phyloP scores from a whole-genome alignment of 768 basidiomycete species.

The Leccinum uliginosum region DNA sequence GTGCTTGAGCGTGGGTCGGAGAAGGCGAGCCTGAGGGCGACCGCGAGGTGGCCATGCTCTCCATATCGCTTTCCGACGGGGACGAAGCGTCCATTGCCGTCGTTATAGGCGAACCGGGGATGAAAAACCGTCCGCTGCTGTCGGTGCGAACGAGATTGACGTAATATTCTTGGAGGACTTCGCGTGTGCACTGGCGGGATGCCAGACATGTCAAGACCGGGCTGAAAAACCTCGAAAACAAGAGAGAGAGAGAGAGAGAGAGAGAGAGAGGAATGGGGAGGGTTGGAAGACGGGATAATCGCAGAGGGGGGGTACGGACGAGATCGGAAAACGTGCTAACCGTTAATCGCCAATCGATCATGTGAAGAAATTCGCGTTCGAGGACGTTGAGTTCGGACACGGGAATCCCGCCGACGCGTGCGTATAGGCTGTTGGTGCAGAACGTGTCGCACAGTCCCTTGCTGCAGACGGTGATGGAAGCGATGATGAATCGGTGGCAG shows the following conservation, averaged over 20 bases:
- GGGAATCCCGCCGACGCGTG: conserved; percentile 93
- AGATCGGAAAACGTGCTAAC: conserved; percentile 52
- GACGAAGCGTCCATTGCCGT: neutral
- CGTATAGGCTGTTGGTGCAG: conserved; percentile 92
- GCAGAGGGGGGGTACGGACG: neutral
- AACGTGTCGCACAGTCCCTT: conserved; percentile 96
- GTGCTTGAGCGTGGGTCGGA: conserved; percentile 29
- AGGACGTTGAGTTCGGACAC: conserved; percentile 89
- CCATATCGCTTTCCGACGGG: conserved; percentile 49
- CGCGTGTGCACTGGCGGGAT: conserved; percentile 70
- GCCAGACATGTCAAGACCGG: conserved; percentile 18
- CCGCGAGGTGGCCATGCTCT: conserved; percentile 43
- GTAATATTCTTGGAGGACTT: conserved; percentile 91
- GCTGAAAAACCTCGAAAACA: conserved; percentile 5
- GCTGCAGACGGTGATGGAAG: conserved; percentile 86
- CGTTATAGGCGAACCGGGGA: conserved; percentile 39
- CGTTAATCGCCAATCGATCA: conserved; percentile 92
- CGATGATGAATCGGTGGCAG: conserved; percentile 95
- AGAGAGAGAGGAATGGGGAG: neutral
- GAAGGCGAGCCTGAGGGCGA: conserved; percentile 42
- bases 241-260: neutral
- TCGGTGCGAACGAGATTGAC: conserved; percentile 88
- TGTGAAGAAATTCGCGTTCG: conserved; percentile 87
- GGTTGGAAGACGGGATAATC: no score
- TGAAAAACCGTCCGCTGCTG: conserved; percentile 53